These are phyloP conservation scores for Leishmania aethiopica DNA, from an alignment of 208 protist genomes.

Conservation along the genomic window DNA sequence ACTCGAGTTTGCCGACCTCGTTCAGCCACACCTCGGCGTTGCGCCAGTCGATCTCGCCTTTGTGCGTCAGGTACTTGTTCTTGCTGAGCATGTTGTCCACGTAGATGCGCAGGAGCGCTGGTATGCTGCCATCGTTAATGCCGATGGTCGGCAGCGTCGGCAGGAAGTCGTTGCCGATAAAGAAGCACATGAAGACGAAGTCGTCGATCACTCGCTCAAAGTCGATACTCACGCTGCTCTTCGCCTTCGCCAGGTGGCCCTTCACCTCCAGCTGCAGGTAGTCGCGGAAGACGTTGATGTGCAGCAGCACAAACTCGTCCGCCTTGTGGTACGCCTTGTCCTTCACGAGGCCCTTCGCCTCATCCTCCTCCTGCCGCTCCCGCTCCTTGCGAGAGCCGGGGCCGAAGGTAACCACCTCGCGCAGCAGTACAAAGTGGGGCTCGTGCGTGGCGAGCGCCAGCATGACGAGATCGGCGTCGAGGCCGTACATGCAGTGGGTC, in stretches of 20 bases:
- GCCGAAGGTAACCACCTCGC: slow-evolving; percentile 94
- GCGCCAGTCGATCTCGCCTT: slow-evolving; percentile 77
- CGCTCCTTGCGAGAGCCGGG: slow-evolving; percentile 67
- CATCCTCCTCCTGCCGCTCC: slow-evolving; percentile 76
- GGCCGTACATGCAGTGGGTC: slow-evolving; percentile 98
- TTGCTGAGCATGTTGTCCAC: slow-evolving; percentile 63
- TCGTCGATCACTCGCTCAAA: slow-evolving; percentile 97
- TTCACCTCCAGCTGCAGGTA: slow-evolving; percentile 94
- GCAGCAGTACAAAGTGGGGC: slow-evolving; percentile 96
- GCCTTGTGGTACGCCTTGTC: slow-evolving; percentile 83
- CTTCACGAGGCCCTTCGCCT: slow-evolving; percentile 77
- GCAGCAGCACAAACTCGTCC: slow-evolving; percentile 90
- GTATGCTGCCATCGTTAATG: slow-evolving; percentile 95
- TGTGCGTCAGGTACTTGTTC: slow-evolving; percentile 75
- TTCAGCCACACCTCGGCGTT: slow-evolving; percentile 73
- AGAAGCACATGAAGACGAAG: slow-evolving; percentile 98
- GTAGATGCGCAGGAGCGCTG: slow-evolving; percentile 90
- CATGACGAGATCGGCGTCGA: slow-evolving; percentile 99
- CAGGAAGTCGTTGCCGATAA: slow-evolving; percentile 99
- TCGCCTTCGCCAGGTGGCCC: slow-evolving; percentile 27
- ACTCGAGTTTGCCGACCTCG: slow-evolving; percentile 77
- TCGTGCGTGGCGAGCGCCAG: slow-evolving; percentile 96
- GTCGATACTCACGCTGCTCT: slow-evolving; percentile 44
- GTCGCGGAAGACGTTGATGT: slow-evolving; percentile 95
- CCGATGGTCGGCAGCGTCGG: slow-evolving; percentile 94